A percentile compares a stretch with the other conserved stretches of the same genome.
These are phyloP conservation scores for Zygoascus bituminiphila DNA, from an alignment of 805 yeast species.

Conservation along the genomic window DNA sequence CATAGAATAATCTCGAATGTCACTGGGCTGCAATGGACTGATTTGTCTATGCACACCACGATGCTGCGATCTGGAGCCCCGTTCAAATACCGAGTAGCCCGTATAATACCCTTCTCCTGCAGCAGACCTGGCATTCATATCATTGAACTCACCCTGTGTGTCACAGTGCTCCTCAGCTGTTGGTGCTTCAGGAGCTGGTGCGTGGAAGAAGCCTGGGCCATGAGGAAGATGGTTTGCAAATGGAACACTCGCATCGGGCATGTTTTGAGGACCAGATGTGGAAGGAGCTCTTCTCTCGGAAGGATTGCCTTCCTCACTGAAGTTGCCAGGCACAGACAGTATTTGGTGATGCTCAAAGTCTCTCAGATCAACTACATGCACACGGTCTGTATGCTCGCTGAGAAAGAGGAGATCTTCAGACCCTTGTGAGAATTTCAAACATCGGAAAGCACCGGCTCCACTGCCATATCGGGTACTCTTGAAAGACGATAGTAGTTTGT, in stretches of 20 bases:
- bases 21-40: background rate
- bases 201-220: background rate
- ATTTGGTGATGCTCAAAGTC: slow-evolving; percentile 70
- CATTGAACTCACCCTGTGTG: background rate
- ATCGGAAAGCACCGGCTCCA: slow-evolving; percentile 58
- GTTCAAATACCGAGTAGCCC: background rate
- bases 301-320: slow-evolving; percentile 2
- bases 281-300: slow-evolving; percentile 7
- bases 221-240: background rate
- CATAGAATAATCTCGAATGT: background rate
- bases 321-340: slow-evolving; percentile 30
- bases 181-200: background rate
- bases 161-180: background rate
- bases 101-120: background rate
- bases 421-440: slow-evolving; percentile 53
- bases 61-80: background rate
- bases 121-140: background rate
- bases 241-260: slow-evolving; percentile 2
- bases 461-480: slow-evolving; percentile 35
- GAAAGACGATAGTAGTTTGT: slow-evolving; percentile 29
- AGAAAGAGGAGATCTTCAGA: slow-evolving; percentile 69
- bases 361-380: slow-evolving; percentile 76
- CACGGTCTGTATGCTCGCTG: slow-evolving; percentile 79
- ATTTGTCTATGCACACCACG: background rate
- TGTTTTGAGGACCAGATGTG: slow-evolving; percentile 4